Conservation (phyloP, 2,329 filamentous ascomycete genomes). For the Cylindrodendrum hubeiense region DNA sequence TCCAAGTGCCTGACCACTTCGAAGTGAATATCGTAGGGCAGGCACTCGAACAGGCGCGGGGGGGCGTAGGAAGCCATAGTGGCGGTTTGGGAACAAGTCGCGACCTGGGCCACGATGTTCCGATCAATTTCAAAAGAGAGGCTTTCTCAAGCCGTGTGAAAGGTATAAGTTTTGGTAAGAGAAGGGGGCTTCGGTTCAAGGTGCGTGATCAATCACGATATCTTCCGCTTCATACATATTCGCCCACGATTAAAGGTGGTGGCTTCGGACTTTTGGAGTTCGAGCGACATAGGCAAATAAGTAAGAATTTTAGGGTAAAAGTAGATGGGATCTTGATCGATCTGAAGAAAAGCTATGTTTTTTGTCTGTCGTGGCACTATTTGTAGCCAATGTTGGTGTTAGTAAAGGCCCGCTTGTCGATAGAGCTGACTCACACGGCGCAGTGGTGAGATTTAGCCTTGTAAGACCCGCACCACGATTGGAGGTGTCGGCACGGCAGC, state of each 20-base stretch:
- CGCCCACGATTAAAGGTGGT: not conserved
- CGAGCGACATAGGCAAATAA: not conserved
- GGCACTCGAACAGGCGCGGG: conserved; percentile 11
- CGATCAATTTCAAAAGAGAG: not conserved
- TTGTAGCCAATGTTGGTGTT: conserved; percentile 1
- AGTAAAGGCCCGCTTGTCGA: not conserved
- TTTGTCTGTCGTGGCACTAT: not conserved
- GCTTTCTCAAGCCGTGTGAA: not conserved
- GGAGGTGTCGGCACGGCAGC: conserved; percentile 11
- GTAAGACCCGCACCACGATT: not conserved
- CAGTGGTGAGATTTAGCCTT: conserved; percentile 6
- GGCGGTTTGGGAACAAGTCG: conserved; percentile 7
- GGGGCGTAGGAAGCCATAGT: conserved; percentile 19
- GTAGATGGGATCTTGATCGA: not conserved
- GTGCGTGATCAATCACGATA: not conserved
- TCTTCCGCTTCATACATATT: not conserved
- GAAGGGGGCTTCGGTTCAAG: not conserved
- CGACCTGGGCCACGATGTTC: not conserved
- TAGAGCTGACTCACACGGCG: conserved; percentile 25
- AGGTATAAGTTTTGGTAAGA: not conserved
- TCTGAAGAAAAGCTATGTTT: too few species aligned
- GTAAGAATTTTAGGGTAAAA: not conserved
- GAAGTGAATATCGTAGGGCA: conserved; percentile 36
- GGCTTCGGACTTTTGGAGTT: not conserved
- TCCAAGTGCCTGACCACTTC: conserved; percentile 26